A percentile compares a stretch with the other conserved stretches of the same genome.
phyloP scores from a whole-genome alignment of 2,329 filamentous ascomycete species.

The Botrytis paeoniae region DNA sequence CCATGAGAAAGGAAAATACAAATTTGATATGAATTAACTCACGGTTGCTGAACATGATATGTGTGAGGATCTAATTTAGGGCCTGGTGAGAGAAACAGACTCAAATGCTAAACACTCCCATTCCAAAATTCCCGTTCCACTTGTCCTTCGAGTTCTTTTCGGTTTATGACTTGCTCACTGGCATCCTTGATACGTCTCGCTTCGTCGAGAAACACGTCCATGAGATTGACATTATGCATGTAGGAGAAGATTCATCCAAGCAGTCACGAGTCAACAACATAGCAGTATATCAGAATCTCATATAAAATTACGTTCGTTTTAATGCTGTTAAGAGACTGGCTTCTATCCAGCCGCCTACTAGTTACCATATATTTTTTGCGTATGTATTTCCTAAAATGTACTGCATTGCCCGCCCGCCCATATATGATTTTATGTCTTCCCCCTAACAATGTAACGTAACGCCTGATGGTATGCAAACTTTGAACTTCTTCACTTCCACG shows the following conservation, averaged over 20 bases:
- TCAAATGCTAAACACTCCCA: neutral
- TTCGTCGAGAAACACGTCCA: neutral
- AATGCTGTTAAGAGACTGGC: neutral
- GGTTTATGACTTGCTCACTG: neutral
- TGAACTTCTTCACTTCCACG: neutral
- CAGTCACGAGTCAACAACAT: neutral
- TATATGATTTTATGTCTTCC: neutral
- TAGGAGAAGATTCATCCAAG: neutral
- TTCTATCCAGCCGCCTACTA: neutral
- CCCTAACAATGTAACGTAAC: neutral
- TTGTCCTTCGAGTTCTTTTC: neutral
- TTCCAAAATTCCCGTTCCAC: too few species aligned
- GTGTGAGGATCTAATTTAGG: neutral
- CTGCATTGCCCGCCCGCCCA: neutral
- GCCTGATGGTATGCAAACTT: neutral
- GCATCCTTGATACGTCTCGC: neutral
- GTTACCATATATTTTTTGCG: neutral
- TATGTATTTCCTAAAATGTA: neutral
- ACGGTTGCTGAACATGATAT: neutral
- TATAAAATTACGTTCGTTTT: neutral
- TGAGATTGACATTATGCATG: neutral
- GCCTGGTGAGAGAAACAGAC: neutral
- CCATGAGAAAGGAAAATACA: conserved; percentile 1
- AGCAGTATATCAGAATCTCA: neutral
- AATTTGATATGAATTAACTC: neutral